Percentiles rank a stretch among this genome's conserved stretches.
phyloP scores from a whole-genome alignment of 768 basidiomycete genomes.

The Gymnopilus dilepis region DNA sequence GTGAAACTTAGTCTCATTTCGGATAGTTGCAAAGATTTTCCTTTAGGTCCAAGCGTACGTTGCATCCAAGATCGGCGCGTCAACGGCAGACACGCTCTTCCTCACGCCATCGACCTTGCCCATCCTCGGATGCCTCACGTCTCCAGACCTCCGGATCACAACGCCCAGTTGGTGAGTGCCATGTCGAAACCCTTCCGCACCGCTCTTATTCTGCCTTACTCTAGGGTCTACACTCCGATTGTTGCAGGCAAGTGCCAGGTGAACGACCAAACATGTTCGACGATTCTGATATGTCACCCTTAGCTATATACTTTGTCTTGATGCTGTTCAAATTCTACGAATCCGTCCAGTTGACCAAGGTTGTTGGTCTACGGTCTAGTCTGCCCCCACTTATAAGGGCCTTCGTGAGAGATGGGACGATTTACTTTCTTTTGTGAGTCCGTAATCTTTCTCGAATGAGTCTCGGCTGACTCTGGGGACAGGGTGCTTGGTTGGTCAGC shows the following conservation, averaged over 20 bases:
- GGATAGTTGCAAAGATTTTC: background rate
- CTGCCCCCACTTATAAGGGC: background rate
- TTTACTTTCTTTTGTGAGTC: background rate
- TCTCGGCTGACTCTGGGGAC: background rate
- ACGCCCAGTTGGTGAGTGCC: background rate
- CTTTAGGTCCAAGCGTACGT: background rate
- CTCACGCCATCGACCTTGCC: background rate
- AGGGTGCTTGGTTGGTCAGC: background rate
- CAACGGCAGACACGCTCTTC: background rate
- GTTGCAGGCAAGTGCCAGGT: background rate
- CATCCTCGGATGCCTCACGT: background rate
- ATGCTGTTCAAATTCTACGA: background rate
- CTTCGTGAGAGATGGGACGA: conserved; percentile 1
- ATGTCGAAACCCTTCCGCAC: too few relatives aligned
- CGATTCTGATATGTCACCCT: background rate
- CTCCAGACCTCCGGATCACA: background rate
- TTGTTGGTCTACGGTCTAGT: background rate
- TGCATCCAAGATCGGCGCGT: background rate
- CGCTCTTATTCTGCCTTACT: background rate
- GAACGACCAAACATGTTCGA: background rate
- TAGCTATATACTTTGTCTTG: background rate
- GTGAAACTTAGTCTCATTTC: background rate
- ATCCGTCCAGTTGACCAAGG: background rate
- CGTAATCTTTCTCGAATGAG: background rate
- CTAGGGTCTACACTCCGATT: background rate